Base-by-base conservation (phyloP, 192 early-diverging fungal genomes). In the Physocladia obscura region DNA sequence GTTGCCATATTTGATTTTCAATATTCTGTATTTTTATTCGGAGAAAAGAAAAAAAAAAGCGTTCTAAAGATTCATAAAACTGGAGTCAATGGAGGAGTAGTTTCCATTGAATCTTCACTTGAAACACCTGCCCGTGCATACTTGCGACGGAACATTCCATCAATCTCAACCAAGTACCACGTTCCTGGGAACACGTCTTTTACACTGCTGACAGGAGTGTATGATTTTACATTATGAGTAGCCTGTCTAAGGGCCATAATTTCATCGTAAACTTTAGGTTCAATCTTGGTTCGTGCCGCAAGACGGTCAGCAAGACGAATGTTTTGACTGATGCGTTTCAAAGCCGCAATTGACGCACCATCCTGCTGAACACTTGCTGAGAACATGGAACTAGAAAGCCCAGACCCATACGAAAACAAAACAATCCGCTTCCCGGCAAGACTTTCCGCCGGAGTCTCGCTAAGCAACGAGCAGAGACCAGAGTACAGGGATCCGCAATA, bases 381-480 rank as follows among this genome's bases (percentile, higher is more conserved):
- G 78, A 95, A 94, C 84, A 97, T 90, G 58, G 95, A 92, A 36
- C 95, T 88, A 54, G 97, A 90, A 36, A 95, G 91, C 38, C 97
- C 97, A 3, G 94, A 96, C 56, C 97, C 97, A 75, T 98, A 99
- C 5, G 97, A 97, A 77, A 94, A 99, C 60, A 96, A 34, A 29
- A 85, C 83, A 29, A 99, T 76, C 52, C 94, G 91, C 79, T 97
- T 98, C 82, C 89, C 83, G 40, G 79, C 75, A 49, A 96, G 82
- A 57, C 90, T 70, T 39, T 86, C 88, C 30, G 83, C 81, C 29
- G 91, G 73, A 3, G 89, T 82, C 52, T 87, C 82, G n/a, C 91
- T 86, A 37, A 99, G 59, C 51, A 98, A 79, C 30, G 91, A 91
- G 11, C 84, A 85, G 27, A 99, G 84, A 60, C 90, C 80, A 47